These are phyloP conservation scores for Euphorbia tirucalli DNA, from an alignment of 345 rosid species.

Conservation along the genomic window DNA sequence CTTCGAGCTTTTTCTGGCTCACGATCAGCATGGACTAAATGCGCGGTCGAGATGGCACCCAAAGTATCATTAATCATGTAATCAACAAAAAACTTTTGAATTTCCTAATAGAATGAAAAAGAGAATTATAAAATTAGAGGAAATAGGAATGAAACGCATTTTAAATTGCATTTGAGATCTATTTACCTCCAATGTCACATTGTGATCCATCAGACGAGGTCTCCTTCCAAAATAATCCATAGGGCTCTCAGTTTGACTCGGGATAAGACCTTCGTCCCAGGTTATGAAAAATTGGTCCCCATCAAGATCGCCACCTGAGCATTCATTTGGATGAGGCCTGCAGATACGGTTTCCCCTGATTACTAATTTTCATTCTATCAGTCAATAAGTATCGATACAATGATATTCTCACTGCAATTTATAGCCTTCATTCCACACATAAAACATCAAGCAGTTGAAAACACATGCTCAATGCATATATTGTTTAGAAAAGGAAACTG, in stretches of 20 bases:
- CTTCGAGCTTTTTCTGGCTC: slow-evolving; percentile 75
- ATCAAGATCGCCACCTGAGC: slow-evolving; percentile 98
- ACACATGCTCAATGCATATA: not conserved
- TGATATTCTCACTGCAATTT: too few species aligned
- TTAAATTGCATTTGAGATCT: not conserved
- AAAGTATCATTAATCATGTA: slow-evolving; percentile 88
- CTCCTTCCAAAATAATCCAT: slow-evolving; percentile 82
- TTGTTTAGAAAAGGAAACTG: too few species aligned
- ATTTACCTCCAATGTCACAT: slow-evolving; percentile 75
- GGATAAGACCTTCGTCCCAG: slow-evolving; percentile 85
- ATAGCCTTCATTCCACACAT: too few species aligned
- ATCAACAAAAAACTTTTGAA: slow-evolving; percentile 73
- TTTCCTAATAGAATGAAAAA: slow-evolving; percentile 51
- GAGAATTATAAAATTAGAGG: slow-evolving; percentile 1
- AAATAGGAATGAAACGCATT: not conserved
- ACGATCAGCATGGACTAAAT: slow-evolving; percentile 80
- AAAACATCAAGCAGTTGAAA: too few species aligned
- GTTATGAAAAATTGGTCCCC: slow-evolving; percentile 85
- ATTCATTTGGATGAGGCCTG: slow-evolving; percentile 99
- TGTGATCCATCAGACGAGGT: slow-evolving; percentile 82
- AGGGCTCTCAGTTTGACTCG: slow-evolving; percentile 61
- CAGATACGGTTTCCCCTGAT: slow-evolving; percentile 15
- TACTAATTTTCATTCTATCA: too few species aligned
- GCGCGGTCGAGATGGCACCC: slow-evolving; percentile 91
- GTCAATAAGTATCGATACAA: too few species aligned